Base-by-base conservation (phyloP, 2,329 filamentous ascomycete species). In the Mycosphaerella arachidis region DNA sequence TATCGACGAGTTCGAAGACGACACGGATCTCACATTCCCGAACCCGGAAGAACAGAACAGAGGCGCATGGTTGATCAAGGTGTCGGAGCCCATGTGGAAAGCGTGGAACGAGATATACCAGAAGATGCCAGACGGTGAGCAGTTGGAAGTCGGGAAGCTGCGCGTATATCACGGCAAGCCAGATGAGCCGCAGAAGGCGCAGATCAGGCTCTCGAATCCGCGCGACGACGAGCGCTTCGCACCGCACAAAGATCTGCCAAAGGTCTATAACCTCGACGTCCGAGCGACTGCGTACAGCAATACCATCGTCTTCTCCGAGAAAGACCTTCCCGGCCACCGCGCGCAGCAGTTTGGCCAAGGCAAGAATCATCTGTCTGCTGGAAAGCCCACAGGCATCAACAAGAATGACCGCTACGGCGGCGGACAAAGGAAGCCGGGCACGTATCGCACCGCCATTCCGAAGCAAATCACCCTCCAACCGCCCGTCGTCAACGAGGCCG, bases 291-390 rank as follows among this genome's bases (percentile, higher is more conserved):
- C 84, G n/a, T 85, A 93, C 35, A 85, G 85, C 70, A 97, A 96
- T 75, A 94, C 92, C 20, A 96, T 89, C 72, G 81, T 97, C 58
- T 99, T 99, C 72, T 92, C 89, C 45, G 94, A 99, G 76, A 92
- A 96, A 73, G 91, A 97, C 70, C 82, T 96, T 24, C 90, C 92
- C 0, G 90, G 90, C 40, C 68, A 69, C 59, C 58, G 57, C 53
- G 57, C 59, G 31, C 62, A 65, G 30, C 53, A 53, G 10, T 61
- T 56, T 43, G 63, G 64, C 35, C 33, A 55, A n/a, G 62, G 61
- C 59, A 66, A 57, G 54, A 57, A 56, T 27, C 65, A 56, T 27
- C 65, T 50, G 37, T 48, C 55, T 52, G 56, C 53, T 40, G 59
- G 56, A 20, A 67, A 60, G 54, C 63, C 67, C 8, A 59, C 57